Base-by-base conservation (phyloP, 2,329 filamentous ascomycete species). In the Trichoderma sp. region DNA sequence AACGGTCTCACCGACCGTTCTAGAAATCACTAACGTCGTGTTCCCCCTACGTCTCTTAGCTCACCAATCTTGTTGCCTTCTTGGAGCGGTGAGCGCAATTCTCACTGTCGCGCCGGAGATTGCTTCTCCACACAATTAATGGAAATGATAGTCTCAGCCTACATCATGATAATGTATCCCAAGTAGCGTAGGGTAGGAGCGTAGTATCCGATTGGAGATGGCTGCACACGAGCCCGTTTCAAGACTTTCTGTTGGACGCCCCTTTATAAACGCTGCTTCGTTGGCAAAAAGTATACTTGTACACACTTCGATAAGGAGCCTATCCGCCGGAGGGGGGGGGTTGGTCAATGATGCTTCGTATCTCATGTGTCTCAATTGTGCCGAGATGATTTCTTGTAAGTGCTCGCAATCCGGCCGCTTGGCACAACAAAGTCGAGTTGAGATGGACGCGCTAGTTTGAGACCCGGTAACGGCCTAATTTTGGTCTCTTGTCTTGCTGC, bases 111-210 rank as follows among this genome's bases (percentile, higher is more conserved):
- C 26, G 55, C 53, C 65, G 65, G 65, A 59, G 53, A 68, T 68
- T 68, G 65, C 53, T 47, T 68, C 65, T 68, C 65, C 65, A 68
- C 65, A 59, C 34, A 59, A 59, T 47, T 23, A 32, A 68, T n/a
- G 55, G 53, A 47, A 59, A 59, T 47, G 53, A 59, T 47, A 43
- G 20, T 17, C 65, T 68, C 55, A 59, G 36, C 65, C 55, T 68
- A 59, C 34, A 59, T 47, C 65, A 68, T 47, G 65, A 68, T 58
- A 66, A 66, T 67, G 64, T 55, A 57, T 39, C 32, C 47, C 20
- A 30, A 39, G 64, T 67, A 67, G 64, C 50, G 64, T 39, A 39
- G 15, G 17, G 36, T 67, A 58, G 50, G 34, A 58, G 12, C 50
- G 36, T 59, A 32, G 36, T 68, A 58, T 59, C 65, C 28, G 53